Base-by-base conservation (phyloP, 192 early-diverging fungal genomes). In the Coemansia sp. region DNA sequence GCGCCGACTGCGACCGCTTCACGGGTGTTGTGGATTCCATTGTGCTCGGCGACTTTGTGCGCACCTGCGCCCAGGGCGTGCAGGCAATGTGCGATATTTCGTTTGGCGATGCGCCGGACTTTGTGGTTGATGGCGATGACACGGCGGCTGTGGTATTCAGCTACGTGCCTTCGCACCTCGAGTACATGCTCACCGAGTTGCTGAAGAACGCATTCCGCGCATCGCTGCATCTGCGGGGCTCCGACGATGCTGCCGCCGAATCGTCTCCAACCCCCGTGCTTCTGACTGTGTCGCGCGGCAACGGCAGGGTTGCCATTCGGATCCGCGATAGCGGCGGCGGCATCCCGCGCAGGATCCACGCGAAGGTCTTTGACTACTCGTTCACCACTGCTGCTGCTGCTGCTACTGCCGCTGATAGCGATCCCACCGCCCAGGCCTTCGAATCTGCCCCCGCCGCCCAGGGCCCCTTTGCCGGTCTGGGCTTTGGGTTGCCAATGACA, bases 251-350 rank as follows among this genome's bases (percentile, higher is more conserved):
- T 4, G 79, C 89, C 54, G 41, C 8, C 18, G 26, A 19, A 7
- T 22, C 19, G 2, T 12, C 49, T 48, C 47, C 47, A 12, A 91
- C 91, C n/a, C 85, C 89, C 9, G 86, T 97, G 4, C 77, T 90
- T 47, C 88, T 97, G 52, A 91, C 93, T 7, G 84, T 97, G 12
- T 84, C 88, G 21, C 80, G 87, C 40, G 89, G 91, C 11, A 59
- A 78, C 11, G 87, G 88, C 41, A 90, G 88, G 43, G 87, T 95
- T 11, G 87, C 86, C 11, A 87, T 97, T 21, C 82, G 95, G 41
- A 84, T 97, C 41, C 77, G 93, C 39, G 95, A 97, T 64, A 85
- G 86, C 43, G 95, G 94, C 13, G 93, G 94, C n/a, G 95, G 95
- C 16, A 91, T 97, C 56, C 76, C 90, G 12, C 63, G 75, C 5